phyloP scores from a whole-genome alignment of 176 grass and related monocot genomes.

The Leersia perrieri region DNA sequence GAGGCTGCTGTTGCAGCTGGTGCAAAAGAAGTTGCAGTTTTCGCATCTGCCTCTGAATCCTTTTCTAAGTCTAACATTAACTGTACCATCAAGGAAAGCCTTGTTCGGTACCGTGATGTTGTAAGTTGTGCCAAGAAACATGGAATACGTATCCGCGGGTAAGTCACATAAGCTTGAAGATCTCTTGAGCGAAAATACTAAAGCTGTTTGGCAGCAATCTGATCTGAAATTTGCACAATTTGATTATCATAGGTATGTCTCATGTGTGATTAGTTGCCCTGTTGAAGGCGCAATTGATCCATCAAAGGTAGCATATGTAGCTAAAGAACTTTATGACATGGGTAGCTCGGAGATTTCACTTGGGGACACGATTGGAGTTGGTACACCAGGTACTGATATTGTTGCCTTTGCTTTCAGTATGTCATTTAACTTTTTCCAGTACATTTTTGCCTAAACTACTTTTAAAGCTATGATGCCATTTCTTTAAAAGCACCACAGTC shows the following conservation, averaged over 20 bases:
- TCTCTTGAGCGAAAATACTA: not conserved
- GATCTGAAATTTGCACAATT: not conserved
- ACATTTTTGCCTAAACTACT: not conserved
- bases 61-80: conserved; percentile 79
- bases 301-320: conserved; percentile 66
- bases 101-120: conserved; percentile 54
- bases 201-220: not conserved
- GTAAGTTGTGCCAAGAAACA: conserved; percentile 44
- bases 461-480: not conserved
- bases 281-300: conserved; percentile 63
- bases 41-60: conserved; percentile 71
- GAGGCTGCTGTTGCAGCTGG: conserved; percentile 67
- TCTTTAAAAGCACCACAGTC: not conserved
- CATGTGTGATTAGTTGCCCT: conserved; percentile 54
- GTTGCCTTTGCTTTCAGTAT: not conserved
- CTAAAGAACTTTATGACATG: conserved; percentile 69
- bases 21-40: conserved; percentile 70
- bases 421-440: not conserved
- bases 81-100: conserved; percentile 70
- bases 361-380: conserved; percentile 82
- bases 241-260: conserved; percentile 55
- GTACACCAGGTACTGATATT: conserved; percentile 61
- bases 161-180: not conserved
- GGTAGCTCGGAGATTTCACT: conserved; percentile 86
- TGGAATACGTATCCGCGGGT: conserved; percentile 62